Base-by-base conservation (phyloP, 2,329 filamentous ascomycete genomes). In the Apiospora hydei region DNA sequence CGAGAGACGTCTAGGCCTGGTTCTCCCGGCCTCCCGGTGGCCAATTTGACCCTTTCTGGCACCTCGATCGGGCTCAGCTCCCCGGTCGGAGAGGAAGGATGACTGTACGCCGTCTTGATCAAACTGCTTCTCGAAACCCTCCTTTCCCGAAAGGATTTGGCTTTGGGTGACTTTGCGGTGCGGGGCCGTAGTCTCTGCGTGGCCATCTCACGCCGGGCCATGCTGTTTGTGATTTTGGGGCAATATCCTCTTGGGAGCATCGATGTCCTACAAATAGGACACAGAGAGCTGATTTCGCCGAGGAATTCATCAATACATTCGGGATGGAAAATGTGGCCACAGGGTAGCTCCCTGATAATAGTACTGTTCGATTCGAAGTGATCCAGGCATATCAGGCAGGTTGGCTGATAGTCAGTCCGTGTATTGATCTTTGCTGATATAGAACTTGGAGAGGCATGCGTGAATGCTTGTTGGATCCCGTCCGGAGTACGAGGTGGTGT, bases 281-380 rank as follows among this genome's bases (percentile, higher is more conserved):
- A 99, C 1, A 98, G 86, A 24, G 94, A 97, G 79, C 93, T 97
- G 79, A 92, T 92, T 71, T 91, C 87, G 61, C 88, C 87, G 16
- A 98, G 85, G 77, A 96, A 98, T 30, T 91, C 89, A 78, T 98
- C 95, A 75, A 98, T 95, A 78, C 96, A 99, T 75, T 93, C 92
- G 0, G 94, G 92, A 76, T 99, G 96, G 82, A 95, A 99, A 71
- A 98, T 96, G 80, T 99, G 96, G 0, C 93, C 91, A 77, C 96
- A 99, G 0, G 94, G 91, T 3, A 98, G 86, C 82, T 98, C 93
- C 71, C 95, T 92, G 71, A 98, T 95, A 26, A 91, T 88, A 0
- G 93, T 92, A 24, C 87, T 83, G 49, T 89, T 88, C 21, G 90
- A 88, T 41, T 92, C 87, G 78, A 94, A 98, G 72, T 94, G 90